These are phyloP conservation scores for Conringia planisiliqua DNA, from an alignment of 345 rosid genomes.

Conservation along the genomic window DNA sequence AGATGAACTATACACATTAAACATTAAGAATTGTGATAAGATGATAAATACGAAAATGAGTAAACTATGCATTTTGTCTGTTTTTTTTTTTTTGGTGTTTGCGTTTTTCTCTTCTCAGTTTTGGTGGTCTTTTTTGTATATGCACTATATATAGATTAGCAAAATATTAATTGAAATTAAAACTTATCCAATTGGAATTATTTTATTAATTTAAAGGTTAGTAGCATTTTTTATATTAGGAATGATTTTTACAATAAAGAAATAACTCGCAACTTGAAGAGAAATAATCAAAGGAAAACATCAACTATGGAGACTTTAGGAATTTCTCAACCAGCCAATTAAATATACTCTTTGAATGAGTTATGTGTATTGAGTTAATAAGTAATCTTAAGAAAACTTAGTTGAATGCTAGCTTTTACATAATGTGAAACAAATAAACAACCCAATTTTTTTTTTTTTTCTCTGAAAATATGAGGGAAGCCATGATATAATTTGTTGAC, in stretches of 20 bases:
- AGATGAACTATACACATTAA: background rate
- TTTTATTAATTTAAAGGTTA: background rate
- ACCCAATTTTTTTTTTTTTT: background rate
- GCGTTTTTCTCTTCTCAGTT: background rate
- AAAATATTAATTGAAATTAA: background rate
- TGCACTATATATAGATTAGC: background rate
- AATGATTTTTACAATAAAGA: background rate
- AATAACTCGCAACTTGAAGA: background rate
- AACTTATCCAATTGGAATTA: background rate
- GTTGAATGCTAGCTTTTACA: background rate
- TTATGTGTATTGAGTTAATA: background rate
- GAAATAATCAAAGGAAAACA: background rate
- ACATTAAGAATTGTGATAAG: conserved; percentile 5
- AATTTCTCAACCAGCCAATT: conserved; percentile 6
- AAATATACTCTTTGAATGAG: background rate
- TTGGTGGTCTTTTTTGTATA: background rate
- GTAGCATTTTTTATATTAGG: background rate
- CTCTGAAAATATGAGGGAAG: background rate
- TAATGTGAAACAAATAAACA: background rate
- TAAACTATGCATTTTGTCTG: background rate
- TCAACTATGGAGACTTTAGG: background rate
- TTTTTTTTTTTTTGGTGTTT: background rate
- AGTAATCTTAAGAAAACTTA: background rate
- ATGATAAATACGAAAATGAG: background rate
- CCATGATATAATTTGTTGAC: background rate